Conservation (phyloP, 2,329 filamentous ascomycete species). For the Fusarium fracticaudum region DNA sequence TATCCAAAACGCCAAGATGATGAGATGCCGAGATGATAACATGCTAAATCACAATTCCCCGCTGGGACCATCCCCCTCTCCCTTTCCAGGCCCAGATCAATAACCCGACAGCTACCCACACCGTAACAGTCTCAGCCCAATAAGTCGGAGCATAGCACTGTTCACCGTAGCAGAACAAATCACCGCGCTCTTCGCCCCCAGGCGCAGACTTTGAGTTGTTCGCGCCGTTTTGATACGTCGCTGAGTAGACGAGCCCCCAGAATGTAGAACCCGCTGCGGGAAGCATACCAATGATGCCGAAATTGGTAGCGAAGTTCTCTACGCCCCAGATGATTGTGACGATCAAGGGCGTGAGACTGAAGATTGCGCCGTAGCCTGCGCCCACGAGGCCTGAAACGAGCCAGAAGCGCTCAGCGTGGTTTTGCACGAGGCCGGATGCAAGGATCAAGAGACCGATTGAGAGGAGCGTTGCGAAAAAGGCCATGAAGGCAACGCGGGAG, state of each 20-base stretch:
- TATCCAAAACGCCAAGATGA: constrained; percentile 28
- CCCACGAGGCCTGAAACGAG: constrained; percentile 85
- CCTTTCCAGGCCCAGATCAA: constrained; percentile 87
- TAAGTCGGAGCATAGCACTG: constrained; percentile 84
- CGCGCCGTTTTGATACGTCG: constrained; percentile 77
- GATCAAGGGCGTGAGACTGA: constrained; percentile 89
- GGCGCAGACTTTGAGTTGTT: constrained; percentile 49
- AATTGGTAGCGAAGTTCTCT: constrained; percentile 98
- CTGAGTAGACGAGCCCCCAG: constrained; percentile 91
- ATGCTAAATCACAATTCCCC: constrained; percentile 73
- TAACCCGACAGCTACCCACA: constrained; percentile 78
- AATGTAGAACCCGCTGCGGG: constrained; percentile 88
- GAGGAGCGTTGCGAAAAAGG: constrained; percentile 78
- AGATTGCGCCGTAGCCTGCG: constrained; percentile 91
- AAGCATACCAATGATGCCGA: constrained; percentile 92
- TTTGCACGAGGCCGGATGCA: constrained; percentile 78
- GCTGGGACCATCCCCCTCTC: constrained; percentile 75
- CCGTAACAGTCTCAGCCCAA: constrained; percentile 85
- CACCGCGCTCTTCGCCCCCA: constrained; percentile 50
- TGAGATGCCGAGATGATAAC: background rate
- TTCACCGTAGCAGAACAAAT: constrained; percentile 80
- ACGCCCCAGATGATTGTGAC: constrained; percentile 98
- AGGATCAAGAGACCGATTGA: constrained; percentile 81
- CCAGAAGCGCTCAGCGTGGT: constrained; percentile 83
- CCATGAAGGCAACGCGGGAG: constrained; percentile 82